Evolutionary conservation across 495 filamentous ascomycete species (phyloP).

Genomic region (Neohortaea acidophila): DNA sequence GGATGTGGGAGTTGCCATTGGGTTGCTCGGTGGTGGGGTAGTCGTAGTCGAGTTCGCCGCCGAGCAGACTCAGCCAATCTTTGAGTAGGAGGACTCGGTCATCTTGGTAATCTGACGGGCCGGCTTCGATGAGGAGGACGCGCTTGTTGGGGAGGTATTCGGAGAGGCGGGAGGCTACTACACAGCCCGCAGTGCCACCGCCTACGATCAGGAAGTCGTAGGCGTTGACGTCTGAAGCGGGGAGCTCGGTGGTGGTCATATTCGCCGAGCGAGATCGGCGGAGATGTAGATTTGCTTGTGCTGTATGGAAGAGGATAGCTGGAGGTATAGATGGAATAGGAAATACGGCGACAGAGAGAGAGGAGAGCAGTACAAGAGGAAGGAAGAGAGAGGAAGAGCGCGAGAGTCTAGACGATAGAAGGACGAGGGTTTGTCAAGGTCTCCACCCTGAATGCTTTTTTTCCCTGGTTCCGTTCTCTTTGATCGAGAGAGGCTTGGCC

Average conservation of each 20-base stretch:
- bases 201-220: constrained; percentile 82
- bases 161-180: constrained; percentile 54
- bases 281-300: no score
- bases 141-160: constrained; percentile 29
- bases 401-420: no score
- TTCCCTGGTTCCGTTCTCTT: no score
- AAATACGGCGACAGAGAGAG: constrained; percentile 3
- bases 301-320: no score
- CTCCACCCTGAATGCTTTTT: no score
- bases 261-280: constrained; percentile 1
- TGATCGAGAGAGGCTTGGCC: no score
- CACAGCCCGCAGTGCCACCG: constrained; percentile 77
- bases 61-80: constrained; percentile 63
- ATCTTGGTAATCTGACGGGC: constrained; percentile 42
- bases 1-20: constrained; percentile 61
- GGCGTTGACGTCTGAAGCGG: constrained; percentile 43
- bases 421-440: no score
- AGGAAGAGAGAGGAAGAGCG: not conserved
- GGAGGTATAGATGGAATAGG: no score
- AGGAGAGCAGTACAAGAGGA: not conserved
- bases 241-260: constrained; percentile 45
- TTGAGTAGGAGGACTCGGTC: constrained; percentile 59
- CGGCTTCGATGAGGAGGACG: constrained; percentile 31
- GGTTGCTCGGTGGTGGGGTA: constrained; percentile 77
- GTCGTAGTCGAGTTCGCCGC: constrained; percentile 72